These are phyloP conservation scores for Solanum tarijense DNA, from an alignment of 257 asterid genomes.

Conservation along the genomic window DNA sequence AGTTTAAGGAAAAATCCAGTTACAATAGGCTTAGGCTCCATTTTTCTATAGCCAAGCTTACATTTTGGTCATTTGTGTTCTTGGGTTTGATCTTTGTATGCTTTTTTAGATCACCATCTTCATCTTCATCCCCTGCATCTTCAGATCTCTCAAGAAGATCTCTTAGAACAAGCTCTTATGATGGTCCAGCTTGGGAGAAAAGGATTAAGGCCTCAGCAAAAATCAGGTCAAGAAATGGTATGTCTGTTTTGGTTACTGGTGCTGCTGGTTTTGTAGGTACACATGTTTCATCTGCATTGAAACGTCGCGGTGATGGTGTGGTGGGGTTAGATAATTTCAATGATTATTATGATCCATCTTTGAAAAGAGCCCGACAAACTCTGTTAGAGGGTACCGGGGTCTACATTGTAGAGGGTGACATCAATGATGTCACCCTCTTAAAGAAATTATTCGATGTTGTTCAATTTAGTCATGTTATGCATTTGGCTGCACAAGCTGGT, in stretches of 20 bases:
- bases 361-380: constrained; percentile 46
- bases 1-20: constrained; percentile 50
- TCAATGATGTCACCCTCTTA: constrained; percentile 30
- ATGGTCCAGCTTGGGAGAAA: constrained; percentile 28
- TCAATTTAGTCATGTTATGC: constrained; percentile 52
- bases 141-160: constrained; percentile 52
- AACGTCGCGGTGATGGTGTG: constrained; percentile 49
- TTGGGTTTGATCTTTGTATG: constrained; percentile 35
- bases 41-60: constrained; percentile 37
- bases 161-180: constrained; percentile 30
- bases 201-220: constrained; percentile 37
- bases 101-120: constrained; percentile 38
- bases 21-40: constrained; percentile 29
- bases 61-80: constrained; percentile 42
- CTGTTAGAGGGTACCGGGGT: constrained; percentile 40
- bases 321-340: constrained; percentile 52
- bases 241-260: constrained; percentile 47
- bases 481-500: constrained; percentile 61
- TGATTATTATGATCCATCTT: constrained; percentile 39
- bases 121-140: constrained; percentile 14
- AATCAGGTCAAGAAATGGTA: constrained; percentile 35
- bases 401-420: constrained; percentile 49
- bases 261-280: constrained; percentile 61
- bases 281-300: constrained; percentile 51
- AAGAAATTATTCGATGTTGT: constrained; percentile 35